Evolutionary conservation across 805 yeast species (phyloP).

Genomic region (Saccharomycopsis sp.): DNA sequence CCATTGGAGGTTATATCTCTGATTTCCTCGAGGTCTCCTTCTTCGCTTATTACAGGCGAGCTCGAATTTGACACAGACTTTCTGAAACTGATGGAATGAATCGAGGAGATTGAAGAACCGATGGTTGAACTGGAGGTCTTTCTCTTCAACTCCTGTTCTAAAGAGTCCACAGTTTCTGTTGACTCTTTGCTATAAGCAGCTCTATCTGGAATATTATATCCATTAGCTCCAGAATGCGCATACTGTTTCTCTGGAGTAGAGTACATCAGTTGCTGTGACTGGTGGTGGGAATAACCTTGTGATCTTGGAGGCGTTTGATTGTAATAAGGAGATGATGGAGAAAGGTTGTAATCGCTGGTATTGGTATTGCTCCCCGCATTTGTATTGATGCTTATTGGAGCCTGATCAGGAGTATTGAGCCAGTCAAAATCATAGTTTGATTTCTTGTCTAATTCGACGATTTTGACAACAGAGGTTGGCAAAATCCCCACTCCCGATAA

Average conservation of each 20-base stretch:
- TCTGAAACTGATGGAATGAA: slow-evolving; percentile 12
- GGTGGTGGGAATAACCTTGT: slow-evolving; percentile 11
- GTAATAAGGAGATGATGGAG: not conserved
- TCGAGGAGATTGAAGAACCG: slow-evolving; percentile 17
- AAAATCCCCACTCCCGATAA: slow-evolving; percentile 8
- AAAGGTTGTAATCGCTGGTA: not conserved
- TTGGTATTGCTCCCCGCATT: not conserved
- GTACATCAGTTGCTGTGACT: not conserved
- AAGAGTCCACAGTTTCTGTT: slow-evolving; percentile 14
- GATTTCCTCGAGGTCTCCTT: slow-evolving; percentile 26
- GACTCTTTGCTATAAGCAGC: slow-evolving; percentile 16
- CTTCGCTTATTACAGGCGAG: slow-evolving; percentile 10
- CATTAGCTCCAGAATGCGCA: not conserved
- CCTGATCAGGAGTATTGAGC: slow-evolving; percentile 12
- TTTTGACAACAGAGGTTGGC: slow-evolving; percentile 10
- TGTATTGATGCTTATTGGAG: not conserved
- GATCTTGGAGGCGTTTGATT: slow-evolving; percentile 7
- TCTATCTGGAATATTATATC: slow-evolving; percentile 9
- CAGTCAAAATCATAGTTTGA: slow-evolving; percentile 8
- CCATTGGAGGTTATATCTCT: slow-evolving; percentile 27
- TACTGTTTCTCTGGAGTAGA: slow-evolving; percentile 13
- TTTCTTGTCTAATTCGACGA: slow-evolving; percentile 15
- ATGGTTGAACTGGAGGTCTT: slow-evolving; percentile 9
- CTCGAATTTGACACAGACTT: slow-evolving; percentile 13
- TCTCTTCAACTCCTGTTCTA: slow-evolving; percentile 13